Conservation (phyloP, 345 rosid genomes). For the Populus davidiana region DNA sequence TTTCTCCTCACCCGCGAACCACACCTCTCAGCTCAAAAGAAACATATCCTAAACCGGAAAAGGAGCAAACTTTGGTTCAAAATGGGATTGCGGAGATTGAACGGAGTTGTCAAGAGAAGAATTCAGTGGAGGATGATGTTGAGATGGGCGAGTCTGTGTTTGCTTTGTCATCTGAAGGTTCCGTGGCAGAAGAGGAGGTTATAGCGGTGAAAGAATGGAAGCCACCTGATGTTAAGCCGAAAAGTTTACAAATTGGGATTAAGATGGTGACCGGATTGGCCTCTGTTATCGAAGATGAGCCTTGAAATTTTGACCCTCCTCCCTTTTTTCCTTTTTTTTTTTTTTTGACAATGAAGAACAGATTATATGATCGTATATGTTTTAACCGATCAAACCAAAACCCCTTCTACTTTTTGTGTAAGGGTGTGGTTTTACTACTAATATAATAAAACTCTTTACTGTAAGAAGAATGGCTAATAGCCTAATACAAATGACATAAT, state of each 20-base stretch:
- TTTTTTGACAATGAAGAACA: background rate
- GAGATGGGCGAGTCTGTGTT: constrained; percentile 13
- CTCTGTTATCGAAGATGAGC: constrained; percentile 39
- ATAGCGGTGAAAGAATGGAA: constrained; percentile 30
- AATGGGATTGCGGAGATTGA: background rate
- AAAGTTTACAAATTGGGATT: constrained; percentile 36
- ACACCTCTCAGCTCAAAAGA: background rate
- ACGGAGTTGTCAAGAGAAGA: background rate
- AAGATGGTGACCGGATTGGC: constrained; percentile 59
- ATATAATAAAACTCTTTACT: constrained; percentile 23
- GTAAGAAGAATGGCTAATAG: constrained; percentile 5
- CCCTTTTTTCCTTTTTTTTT: background rate
- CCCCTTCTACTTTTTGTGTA: constrained; percentile 49
- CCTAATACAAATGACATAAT: background rate
- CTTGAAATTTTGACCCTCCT: constrained; percentile 17
- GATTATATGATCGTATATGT: constrained; percentile 13
- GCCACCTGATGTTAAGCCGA: constrained; percentile 47
- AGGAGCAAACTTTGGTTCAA: background rate
- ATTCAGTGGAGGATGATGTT: background rate
- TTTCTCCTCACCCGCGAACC: constrained; percentile 55
- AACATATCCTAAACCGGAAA: background rate
- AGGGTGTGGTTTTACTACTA: constrained; percentile 41
- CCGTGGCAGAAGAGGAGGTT: constrained; percentile 28
- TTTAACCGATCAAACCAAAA: constrained; percentile 14
- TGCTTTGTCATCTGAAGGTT: constrained; percentile 9